These are phyloP conservation scores for Phaeosphaeriaceae sp. DNA, from an alignment of 2,329 filamentous ascomycete genomes.

Conservation along the genomic window DNA sequence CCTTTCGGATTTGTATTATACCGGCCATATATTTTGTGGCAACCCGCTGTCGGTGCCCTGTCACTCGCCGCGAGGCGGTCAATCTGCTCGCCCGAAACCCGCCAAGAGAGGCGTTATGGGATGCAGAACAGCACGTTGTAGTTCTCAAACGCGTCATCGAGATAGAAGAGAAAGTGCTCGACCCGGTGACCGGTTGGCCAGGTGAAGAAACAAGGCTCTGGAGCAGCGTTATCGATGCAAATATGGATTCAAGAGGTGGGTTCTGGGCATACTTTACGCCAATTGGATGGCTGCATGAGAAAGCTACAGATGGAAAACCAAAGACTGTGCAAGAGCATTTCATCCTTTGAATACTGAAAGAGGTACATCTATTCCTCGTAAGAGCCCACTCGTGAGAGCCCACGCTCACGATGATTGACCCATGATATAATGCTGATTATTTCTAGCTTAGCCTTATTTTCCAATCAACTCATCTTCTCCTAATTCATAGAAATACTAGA, in stretches of 20 bases:
- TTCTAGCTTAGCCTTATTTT: too few species aligned
- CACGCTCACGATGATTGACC: too few species aligned
- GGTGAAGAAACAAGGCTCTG: conserved; percentile 18
- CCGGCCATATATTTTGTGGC: neutral
- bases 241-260: conserved; percentile 21
- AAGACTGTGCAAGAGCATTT: too few species aligned
- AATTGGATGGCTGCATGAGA: too few species aligned
- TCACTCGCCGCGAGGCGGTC: conserved; percentile 28
- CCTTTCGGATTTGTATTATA: conserved; percentile 21
- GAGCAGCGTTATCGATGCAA: conserved; percentile 20
- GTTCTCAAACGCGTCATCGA: conserved; percentile 24
- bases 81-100: conserved; percentile 21
- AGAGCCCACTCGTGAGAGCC: too few species aligned
- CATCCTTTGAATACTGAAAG: too few species aligned
- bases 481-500: too few species aligned
- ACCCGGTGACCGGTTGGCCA: conserved; percentile 27
- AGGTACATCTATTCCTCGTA: too few species aligned
- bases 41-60: conserved; percentile 18
- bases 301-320: too few species aligned
- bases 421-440: too few species aligned
- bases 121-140: conserved; percentile 22
- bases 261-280: conserved; percentile 20
- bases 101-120: conserved; percentile 31
- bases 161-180: conserved; percentile 27
- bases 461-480: too few species aligned